Evolutionary conservation across 169 alveolate species (phyloP).

Genomic region (Besnoitia besnoiti): DNA sequence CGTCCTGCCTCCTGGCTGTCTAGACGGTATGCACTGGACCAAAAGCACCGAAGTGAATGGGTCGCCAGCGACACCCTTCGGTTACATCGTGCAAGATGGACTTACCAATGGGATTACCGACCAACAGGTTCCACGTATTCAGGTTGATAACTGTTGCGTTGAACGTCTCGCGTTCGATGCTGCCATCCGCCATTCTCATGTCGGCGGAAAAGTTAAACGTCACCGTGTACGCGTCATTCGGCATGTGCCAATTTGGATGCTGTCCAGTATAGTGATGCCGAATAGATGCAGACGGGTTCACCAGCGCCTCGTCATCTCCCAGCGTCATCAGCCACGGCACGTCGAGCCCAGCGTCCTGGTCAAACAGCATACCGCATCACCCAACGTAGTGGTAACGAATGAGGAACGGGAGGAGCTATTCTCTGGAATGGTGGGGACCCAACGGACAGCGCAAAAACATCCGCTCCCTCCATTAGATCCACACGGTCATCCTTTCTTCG

Average conservation of each 20-base stretch:
- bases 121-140: constrained; percentile 60
- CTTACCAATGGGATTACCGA: constrained; percentile 53
- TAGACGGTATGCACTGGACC: no score
- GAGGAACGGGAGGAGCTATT: no score
- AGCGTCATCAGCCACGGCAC: constrained; percentile 61
- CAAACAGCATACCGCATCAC: no score
- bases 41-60: no score
- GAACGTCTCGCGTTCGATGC: constrained; percentile 35
- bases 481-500: no score
- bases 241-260: constrained; percentile 51
- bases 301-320: constrained; percentile 47
- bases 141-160: constrained; percentile 38
- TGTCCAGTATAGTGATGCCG: constrained; percentile 51
- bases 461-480: no score
- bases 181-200: constrained; percentile 43
- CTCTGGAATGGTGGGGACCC: no score
- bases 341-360: constrained; percentile 56
- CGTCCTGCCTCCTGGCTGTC: no score
- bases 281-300: constrained; percentile 17
- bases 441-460: no score
- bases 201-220: constrained; percentile 18
- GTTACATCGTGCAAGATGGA: no score
- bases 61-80: no score
- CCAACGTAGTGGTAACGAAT: no score
- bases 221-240: constrained; percentile 40